Evolutionary conservation across 352 stramenopile genomes (phyloP).

Genomic region (Phytophthora quininea): DNA sequence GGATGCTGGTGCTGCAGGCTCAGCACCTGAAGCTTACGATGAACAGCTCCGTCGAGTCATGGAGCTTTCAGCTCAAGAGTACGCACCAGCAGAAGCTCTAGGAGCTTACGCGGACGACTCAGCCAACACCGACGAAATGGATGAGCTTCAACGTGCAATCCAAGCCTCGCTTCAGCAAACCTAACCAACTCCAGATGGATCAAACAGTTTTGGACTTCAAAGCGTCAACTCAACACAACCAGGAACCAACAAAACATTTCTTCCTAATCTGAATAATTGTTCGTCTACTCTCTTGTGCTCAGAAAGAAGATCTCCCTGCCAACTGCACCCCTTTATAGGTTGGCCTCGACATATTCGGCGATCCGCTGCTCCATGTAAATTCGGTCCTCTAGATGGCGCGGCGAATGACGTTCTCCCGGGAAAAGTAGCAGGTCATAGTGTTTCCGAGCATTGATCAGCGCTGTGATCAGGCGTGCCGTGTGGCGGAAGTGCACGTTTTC

Average conservation of each 20-base stretch:
- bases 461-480: conserved; percentile 96
- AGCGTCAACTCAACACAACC: background rate
- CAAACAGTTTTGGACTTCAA: conserved; percentile 17
- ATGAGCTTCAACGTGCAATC: conserved; percentile 83
- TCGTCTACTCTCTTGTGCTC: background rate
- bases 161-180: conserved; percentile 72
- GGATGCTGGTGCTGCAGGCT: conserved; percentile 8
- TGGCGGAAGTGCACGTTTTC: conserved; percentile 99
- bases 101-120: conserved; percentile 24
- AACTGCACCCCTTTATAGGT: conserved; percentile 61
- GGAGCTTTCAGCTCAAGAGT: conserved; percentile 69
- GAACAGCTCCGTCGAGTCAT: conserved; percentile 68
- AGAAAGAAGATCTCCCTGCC: background rate
- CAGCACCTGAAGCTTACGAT: conserved; percentile 42
- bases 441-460: conserved; percentile 94
- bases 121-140: conserved; percentile 63
- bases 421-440: conserved; percentile 97
- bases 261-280: background rate
- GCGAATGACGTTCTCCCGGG: conserved; percentile 96
- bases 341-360: conserved; percentile 78
- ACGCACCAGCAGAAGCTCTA: conserved; percentile 29
- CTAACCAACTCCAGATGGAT: conserved; percentile 13
- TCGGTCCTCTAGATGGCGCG: conserved; percentile 90
- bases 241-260: background rate
- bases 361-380: conserved; percentile 97